A percentile compares a stretch with the other conserved stretches of the same genome.
phyloP scores from a whole-genome alignment of 441 rosid genomes.

The Pelargonium myrrhifolium region DNA sequence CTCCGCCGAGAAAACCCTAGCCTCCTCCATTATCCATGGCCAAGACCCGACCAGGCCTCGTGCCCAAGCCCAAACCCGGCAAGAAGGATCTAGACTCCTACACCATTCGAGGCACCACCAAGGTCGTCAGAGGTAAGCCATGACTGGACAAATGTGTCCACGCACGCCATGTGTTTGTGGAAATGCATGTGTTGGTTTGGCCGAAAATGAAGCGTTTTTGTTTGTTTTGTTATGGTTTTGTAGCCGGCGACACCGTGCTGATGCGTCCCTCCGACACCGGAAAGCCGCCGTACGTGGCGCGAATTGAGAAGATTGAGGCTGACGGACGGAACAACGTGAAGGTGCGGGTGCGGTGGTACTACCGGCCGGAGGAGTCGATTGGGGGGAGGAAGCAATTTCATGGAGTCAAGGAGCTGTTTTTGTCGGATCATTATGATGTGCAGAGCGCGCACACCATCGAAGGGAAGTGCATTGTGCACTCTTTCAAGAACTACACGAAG shows the following conservation, averaged over 20 bases:
- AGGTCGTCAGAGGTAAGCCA: conserved; percentile 40
- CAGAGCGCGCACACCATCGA: conserved; percentile 92
- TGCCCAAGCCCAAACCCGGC: conserved; percentile 45
- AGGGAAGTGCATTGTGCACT: conserved; percentile 85
- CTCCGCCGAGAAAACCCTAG: no score
- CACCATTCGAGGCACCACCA: conserved; percentile 54
- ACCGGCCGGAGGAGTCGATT: conserved; percentile 94
- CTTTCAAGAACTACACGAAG: conserved; percentile 72
- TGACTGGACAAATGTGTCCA: not conserved
- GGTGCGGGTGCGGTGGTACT: conserved; percentile 83
- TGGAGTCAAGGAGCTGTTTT: conserved; percentile 87
- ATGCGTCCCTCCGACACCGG: conserved; percentile 82
- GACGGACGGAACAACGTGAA: conserved; percentile 73
- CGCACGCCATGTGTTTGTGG: no score
- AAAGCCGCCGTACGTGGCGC: conserved; percentile 87
- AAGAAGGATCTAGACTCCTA: conserved; percentile 46
- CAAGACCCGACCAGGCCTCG: conserved; percentile 52
- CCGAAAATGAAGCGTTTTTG: no score
- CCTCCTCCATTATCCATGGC: conserved; percentile 36
- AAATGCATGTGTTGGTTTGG: no score
- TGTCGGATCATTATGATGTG: conserved; percentile 76
- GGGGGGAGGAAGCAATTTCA: conserved; percentile 92
- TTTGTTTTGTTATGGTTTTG: no score
- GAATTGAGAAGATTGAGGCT: conserved; percentile 77
- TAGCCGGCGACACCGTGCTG: conserved; percentile 84